These are phyloP conservation scores for Boeremia lycopersici DNA, from an alignment of 2,329 filamentous ascomycete species.

Conservation along the genomic window DNA sequence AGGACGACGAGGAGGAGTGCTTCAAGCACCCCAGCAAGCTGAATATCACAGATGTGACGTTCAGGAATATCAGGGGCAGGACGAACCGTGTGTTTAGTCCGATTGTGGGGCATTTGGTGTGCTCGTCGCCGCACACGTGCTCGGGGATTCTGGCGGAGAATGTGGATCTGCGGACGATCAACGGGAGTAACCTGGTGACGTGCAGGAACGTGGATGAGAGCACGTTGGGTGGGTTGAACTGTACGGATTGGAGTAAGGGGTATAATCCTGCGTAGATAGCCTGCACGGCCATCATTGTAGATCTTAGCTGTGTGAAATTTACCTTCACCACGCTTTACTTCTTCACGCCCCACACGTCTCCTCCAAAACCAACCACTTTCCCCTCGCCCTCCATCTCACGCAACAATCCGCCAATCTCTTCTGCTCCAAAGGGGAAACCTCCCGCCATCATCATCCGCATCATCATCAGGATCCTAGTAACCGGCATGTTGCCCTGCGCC, in stretches of 20 bases:
- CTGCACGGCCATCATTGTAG: neutral
- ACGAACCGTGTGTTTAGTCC: slow-evolving; percentile 17
- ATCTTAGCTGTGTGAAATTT: too few species aligned
- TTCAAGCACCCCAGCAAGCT: slow-evolving; percentile 20
- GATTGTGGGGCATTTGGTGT: slow-evolving; percentile 17
- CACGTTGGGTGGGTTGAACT: slow-evolving; percentile 14
- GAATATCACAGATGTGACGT: slow-evolving; percentile 16
- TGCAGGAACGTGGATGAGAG: slow-evolving; percentile 20
- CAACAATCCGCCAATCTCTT: slow-evolving; percentile 83
- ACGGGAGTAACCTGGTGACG: slow-evolving; percentile 21
- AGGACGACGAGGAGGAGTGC: slow-evolving; percentile 44
- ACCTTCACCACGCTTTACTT: neutral
- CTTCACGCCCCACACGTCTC: slow-evolving; percentile 41
- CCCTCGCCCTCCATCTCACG: slow-evolving; percentile 65
- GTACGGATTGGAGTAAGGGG: slow-evolving; percentile 17
- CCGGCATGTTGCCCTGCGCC: slow-evolving; percentile 84
- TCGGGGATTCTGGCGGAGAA: slow-evolving; percentile 20
- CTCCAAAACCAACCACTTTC: slow-evolving; percentile 39
- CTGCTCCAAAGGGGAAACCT: slow-evolving; percentile 86
- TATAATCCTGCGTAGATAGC: slow-evolving; percentile 11
- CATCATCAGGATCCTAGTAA: slow-evolving; percentile 88
- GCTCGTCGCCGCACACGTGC: slow-evolving; percentile 16
- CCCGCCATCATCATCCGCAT: slow-evolving; percentile 88
- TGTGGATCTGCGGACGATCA: slow-evolving; percentile 21
- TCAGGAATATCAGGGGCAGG: slow-evolving; percentile 10